Base-by-base conservation (phyloP, 78 protist genomes). In the Polysphondylium violaceum region DNA sequence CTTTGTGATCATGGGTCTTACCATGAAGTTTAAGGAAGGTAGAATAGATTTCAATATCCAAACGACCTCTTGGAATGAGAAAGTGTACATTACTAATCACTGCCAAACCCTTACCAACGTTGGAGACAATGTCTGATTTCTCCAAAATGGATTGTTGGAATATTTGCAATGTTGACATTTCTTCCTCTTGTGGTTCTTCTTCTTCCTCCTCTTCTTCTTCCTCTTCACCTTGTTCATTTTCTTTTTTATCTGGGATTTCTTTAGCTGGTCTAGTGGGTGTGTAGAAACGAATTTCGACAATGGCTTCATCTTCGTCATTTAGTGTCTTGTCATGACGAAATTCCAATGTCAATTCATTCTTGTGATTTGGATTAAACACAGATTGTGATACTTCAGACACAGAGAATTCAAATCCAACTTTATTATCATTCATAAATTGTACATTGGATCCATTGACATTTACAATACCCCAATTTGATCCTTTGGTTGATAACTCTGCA, bases 31-130 rank as follows among this genome's bases (percentile, higher is more conserved):
- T 51, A 29, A 88, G 87, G 81, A 89, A 88, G 2, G 67, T 56
- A 51, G 76, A 69, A 63, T 83, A 94, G 76, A 94, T 74, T 60
- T 94, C 94, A 53, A 94, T 59, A 38, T 90, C 95, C 75, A 85
- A 74, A 47, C 94, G 75, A 51, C 95, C 96, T 68, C 96, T 81
- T 71, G 96, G 96, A 36, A 90, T 92, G 47, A 87, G 63, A 76
- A 88, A 38, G 23, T 38, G 69, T n/a, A 94, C 59, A 16, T 91
- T 44, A 2, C 50, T n/a, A 36, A 93, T 14, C 6, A 55, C 79
- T 17, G 58, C 94, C 36, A 91, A 59, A 38, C 94, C 55, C 36
- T 86, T 55, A 33, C 86, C 87, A 21, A 74, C 87, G 25, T 74
- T 72, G 3, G 73, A 56, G 23, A 64, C 63, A 31, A 73, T 50